Percentiles rank a stretch among this genome's conserved stretches.
phyloP scores from a whole-genome alignment of 1,139 yeast genomes.

The Blastobotrys malaysiensis region DNA sequence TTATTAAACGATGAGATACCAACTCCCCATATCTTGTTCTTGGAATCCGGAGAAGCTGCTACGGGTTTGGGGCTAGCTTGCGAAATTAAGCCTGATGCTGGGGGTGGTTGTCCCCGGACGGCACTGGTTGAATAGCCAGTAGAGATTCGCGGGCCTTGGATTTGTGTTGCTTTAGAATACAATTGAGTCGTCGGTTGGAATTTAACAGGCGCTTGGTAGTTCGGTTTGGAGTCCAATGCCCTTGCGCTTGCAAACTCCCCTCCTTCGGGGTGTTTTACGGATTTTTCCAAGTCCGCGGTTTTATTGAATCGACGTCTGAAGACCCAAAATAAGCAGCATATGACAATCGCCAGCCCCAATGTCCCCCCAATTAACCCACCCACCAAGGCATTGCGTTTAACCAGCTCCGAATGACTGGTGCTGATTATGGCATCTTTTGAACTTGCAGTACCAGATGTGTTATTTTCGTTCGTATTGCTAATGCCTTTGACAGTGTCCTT shows the following conservation, averaged over 20 bases:
- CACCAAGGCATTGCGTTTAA: neutral
- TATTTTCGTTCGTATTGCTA: neutral
- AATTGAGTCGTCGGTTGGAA: neutral
- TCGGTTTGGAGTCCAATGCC: too few relatives aligned
- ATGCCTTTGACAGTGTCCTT: slow-evolving; percentile 2
- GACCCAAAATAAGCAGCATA: neutral
- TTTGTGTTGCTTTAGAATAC: neutral
- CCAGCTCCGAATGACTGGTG: neutral
- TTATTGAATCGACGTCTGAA: neutral
- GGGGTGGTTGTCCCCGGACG: too few relatives aligned
- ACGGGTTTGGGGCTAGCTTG: too few relatives aligned
- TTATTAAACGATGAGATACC: neutral
- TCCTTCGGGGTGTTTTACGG: neutral
- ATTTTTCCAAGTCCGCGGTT: neutral
- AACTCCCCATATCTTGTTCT: neutral
- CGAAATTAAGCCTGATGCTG: neutral
- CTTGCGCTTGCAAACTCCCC: neutral
- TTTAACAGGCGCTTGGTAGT: too few relatives aligned
- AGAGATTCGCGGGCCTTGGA: too few relatives aligned
- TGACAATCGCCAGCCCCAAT: neutral
- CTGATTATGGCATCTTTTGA: neutral
- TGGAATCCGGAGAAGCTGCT: too few relatives aligned
- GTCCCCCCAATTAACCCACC: neutral
- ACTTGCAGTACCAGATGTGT: neutral
- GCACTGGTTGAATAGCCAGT: too few relatives aligned